Evolutionary conservation across 441 rosid species (phyloP).

Genomic region (Lepidium campestre): DNA sequence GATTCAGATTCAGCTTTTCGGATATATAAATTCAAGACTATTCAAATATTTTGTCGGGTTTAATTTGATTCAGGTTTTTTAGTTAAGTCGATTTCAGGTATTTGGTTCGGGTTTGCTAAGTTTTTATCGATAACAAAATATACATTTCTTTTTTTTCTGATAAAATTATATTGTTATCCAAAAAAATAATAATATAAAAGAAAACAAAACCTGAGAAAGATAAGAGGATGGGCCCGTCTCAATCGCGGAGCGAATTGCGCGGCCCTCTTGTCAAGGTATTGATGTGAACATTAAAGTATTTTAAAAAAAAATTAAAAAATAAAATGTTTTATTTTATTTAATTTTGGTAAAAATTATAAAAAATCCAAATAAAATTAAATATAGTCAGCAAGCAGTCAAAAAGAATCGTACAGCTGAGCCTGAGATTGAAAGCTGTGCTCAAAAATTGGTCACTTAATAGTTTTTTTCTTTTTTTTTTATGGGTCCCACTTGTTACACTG

Average conservation of each 20-base stretch:
- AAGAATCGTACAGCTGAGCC: constrained; percentile 27
- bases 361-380: neutral
- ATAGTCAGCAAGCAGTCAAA: constrained; percentile 13
- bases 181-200: neutral
- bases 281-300: constrained; percentile 29
- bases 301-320: neutral
- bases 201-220: constrained; percentile 30
- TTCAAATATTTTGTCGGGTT: no score
- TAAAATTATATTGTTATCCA: neutral
- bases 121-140: neutral
- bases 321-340: no score
- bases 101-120: no score
- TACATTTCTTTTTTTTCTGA: neutral
- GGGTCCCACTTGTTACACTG: constrained; percentile 21
- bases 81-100: no score
- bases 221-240: constrained; percentile 21
- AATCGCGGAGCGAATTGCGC: constrained; percentile 35
- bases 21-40: no score
- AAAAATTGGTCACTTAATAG: constrained; percentile 5
- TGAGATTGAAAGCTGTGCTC: constrained; percentile 25
- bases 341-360: neutral
- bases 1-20: no score
- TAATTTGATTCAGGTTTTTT: no score
- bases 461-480: neutral
- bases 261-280: constrained; percentile 23